Percentiles rank a stretch among this genome's conserved stretches.
These are phyloP conservation scores for Laguncularia racemosa DNA, from an alignment of 345 rosid species.

Conservation along the genomic window DNA sequence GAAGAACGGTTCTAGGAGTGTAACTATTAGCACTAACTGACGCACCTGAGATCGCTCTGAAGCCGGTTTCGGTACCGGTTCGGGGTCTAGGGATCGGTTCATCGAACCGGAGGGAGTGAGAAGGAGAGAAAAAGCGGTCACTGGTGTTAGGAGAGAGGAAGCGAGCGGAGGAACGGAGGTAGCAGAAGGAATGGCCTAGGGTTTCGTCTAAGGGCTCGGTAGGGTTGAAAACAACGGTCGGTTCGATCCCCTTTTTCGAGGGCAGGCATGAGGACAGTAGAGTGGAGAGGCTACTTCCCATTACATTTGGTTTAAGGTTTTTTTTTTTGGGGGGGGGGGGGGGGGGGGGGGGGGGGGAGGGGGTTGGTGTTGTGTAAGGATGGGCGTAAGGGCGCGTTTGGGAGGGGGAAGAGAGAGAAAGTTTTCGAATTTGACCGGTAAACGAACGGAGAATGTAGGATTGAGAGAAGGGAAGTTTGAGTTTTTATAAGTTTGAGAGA, in stretches of 20 bases:
- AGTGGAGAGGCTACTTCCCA: too few relatives aligned
- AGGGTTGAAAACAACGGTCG: conserved; percentile 31
- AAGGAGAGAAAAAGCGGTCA: conserved; percentile 83
- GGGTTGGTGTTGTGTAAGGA: too few relatives aligned
- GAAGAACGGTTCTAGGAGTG: conserved; percentile 78
- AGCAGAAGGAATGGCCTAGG: conserved; percentile 93
- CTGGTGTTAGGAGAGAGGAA: conserved; percentile 78
- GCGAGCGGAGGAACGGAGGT: conserved; percentile 88
- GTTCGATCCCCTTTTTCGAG: conserved; percentile 15
- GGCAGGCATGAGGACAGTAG: too few relatives aligned
- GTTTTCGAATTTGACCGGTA: too few relatives aligned
- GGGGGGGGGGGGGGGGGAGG: too few relatives aligned
- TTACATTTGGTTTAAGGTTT: too few relatives aligned
- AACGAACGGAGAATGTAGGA: too few relatives aligned
- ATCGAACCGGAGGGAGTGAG: conserved; percentile 79
- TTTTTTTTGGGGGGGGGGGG: too few relatives aligned
- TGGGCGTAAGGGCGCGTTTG: too few relatives aligned
- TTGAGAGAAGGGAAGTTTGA: too few relatives aligned
- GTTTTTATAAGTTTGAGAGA: too few relatives aligned
- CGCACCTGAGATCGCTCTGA: conserved; percentile 88
- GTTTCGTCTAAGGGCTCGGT: conserved; percentile 85
- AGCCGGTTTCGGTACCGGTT: conserved; percentile 51
- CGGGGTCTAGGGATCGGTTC: conserved; percentile 30
- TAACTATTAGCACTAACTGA: conserved; percentile 79
- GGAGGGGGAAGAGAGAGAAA: too few relatives aligned